Conservation (phyloP, 257 asterid genomes). For the Echites panduratus region DNA sequence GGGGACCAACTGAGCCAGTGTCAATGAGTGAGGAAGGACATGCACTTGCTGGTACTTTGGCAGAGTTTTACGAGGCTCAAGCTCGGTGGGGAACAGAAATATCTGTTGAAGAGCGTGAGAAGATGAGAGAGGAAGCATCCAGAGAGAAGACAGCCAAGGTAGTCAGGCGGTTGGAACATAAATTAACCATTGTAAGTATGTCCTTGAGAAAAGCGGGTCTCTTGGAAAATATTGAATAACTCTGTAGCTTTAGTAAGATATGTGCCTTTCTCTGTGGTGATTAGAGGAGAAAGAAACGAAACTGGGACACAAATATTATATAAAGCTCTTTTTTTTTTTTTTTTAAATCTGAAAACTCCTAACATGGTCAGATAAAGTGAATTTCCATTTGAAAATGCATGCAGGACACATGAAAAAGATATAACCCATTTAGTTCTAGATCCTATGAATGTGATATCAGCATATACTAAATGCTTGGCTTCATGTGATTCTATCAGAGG, state of each 20-base stretch:
- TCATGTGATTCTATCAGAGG: not conserved
- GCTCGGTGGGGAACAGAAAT: conserved; percentile 76
- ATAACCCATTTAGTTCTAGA: not conserved
- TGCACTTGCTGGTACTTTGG: conserved; percentile 78
- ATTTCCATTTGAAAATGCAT: not conserved
- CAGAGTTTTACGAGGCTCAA: conserved; percentile 93
- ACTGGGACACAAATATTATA: not conserved
- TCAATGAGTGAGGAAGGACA: conserved; percentile 39
- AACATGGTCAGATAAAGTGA: not conserved
- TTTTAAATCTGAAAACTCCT: not conserved
- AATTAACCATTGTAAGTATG: conserved; percentile 70
- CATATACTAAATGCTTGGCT: not conserved
- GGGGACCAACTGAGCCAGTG: conserved; percentile 26
- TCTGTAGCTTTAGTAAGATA: not conserved
- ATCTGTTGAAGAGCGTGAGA: conserved; percentile 69
- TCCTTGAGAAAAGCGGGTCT: conserved; percentile 10
- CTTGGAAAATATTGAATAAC: not conserved
- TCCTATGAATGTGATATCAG: not conserved
- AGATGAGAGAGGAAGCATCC: conserved; percentile 70
- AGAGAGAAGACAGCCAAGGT: conserved; percentile 58
- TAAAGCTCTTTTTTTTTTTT: not conserved
- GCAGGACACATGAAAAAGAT: not conserved
- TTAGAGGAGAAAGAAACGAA: not conserved
- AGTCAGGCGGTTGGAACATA: conserved; percentile 79
- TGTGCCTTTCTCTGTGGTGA: not conserved